phyloP scores from a whole-genome alignment of 768 basidiomycete species.

The Fibroporia radiculosa region DNA sequence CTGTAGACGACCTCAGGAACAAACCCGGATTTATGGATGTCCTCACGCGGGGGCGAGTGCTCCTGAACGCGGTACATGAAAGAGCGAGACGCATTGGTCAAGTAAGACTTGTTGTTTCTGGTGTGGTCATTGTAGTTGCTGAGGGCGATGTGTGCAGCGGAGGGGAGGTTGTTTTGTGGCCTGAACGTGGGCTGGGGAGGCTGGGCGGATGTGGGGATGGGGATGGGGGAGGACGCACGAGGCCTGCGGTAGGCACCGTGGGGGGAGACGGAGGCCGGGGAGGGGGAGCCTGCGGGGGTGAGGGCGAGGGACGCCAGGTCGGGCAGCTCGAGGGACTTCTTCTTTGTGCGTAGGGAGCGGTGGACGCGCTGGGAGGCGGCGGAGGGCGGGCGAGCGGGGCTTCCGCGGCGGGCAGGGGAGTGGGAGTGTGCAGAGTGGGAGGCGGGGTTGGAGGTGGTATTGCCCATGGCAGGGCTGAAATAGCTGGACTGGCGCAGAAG shows the following conservation, averaged over 20 bases:
- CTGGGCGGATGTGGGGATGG: conserved; percentile 34
- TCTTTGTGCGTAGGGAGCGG: conserved; percentile 57
- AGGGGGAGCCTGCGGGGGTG: conserved; percentile 33
- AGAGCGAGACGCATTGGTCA: conserved; percentile 33
- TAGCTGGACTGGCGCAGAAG: conserved; percentile 6
- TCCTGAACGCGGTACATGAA: conserved; percentile 21
- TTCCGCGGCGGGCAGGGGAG: conserved; percentile 19
- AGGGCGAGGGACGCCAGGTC: conserved; percentile 53
- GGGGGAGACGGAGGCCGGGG: conserved; percentile 35
- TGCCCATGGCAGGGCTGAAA: conserved; percentile 15
- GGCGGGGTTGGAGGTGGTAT: conserved; percentile 16
- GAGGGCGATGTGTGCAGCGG: conserved; percentile 35
- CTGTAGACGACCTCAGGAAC: conserved; percentile 54
- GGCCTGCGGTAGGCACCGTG: conserved; percentile 33
- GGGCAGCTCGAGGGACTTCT: conserved; percentile 68
- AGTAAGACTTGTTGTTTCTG: conserved; percentile 24
- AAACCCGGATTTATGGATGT: conserved; percentile 28
- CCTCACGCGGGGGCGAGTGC: conserved; percentile 20
- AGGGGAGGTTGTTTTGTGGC: conserved; percentile 29
- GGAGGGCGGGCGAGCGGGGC: conserved; percentile 14
- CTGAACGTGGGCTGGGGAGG: conserved; percentile 18
- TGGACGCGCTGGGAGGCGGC: conserved; percentile 30
- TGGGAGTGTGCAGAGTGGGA: conserved; percentile 13
- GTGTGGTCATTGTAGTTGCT: conserved; percentile 18
- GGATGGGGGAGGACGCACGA: conserved; percentile 41